These are phyloP conservation scores for Cryphonectria parasitica DNA, from an alignment of 2,329 filamentous ascomycete species.

Conservation along the genomic window DNA sequence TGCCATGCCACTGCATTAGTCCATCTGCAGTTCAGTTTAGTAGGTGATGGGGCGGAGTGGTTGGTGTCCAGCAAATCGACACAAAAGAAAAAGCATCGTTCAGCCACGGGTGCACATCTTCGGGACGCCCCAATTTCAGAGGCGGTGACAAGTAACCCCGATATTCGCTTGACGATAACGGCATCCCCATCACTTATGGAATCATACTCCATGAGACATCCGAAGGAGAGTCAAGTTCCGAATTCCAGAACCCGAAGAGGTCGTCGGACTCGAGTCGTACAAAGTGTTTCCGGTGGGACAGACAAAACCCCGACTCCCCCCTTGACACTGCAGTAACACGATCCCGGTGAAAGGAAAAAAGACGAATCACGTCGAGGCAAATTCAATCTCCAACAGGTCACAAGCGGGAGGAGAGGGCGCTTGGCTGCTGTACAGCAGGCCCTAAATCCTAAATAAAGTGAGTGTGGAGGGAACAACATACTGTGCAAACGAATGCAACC, in stretches of 20 bases:
- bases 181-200: background rate
- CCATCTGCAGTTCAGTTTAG: background rate
- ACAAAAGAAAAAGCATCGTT: background rate
- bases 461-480: background rate
- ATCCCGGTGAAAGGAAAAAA: slow-evolving; percentile 16
- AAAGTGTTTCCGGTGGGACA: background rate
- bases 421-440: background rate
- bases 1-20: background rate
- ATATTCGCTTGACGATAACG: no score
- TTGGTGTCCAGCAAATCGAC: background rate
- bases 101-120: background rate
- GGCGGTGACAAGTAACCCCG: background rate
- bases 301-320: background rate
- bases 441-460: background rate
- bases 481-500: background rate
- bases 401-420: slow-evolving; percentile 9
- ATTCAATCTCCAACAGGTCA: slow-evolving; percentile 14
- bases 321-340: background rate
- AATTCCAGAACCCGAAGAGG: background rate
- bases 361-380: slow-evolving; percentile 16
- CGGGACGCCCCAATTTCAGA: background rate
- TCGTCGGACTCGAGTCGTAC: slow-evolving; percentile 1
- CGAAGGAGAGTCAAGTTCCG: background rate
- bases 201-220: background rate
- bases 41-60: background rate